Base-by-base conservation (phyloP, 1,284 basidiomycete genomes). In the Puccinia horiana region DNA sequence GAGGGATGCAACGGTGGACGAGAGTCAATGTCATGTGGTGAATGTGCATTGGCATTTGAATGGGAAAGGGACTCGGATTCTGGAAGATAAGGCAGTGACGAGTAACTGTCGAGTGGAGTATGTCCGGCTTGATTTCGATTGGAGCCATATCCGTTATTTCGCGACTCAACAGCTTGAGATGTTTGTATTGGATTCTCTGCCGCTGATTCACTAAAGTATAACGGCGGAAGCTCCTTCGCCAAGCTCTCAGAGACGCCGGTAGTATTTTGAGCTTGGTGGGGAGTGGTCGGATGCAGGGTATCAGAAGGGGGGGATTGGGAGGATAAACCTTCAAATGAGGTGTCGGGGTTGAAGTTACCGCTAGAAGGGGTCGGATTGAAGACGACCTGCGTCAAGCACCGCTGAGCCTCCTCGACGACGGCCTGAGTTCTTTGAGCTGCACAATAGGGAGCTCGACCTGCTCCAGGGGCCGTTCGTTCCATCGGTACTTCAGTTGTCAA, bases 401-500 rank as follows among this genome's bases (percentile, higher is more conserved):
- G 65, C 40, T 81, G 78, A 56, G 78, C 78, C 58, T 81, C 78
- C n/a, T 81, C 78, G n/a, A 81, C 47, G 29, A 81, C 70, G n/a
- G 56, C 37, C 23, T 72, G 69, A 42, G 78, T 81, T n/a, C 47
- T 81, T 16, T 29, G 47, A 0, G 72, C 56, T 35, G 44, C 49
- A 47, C 84, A 84, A 65, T 86, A 86, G 54, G 83, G 83, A 0
- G 82, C 73, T 11, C 85, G 82, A 20, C 74, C 81, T 11, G 81
- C 63, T 0, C 85, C 86, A 0, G 85, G 84, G 47, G 84, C 76
- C 8, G 85, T 86, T 37, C 76, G 70, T 35, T 85, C 84, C 3
- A 80, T 80, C 23, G 85, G 84, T 5, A 86, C 83, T 83, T 86
- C 84, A 61, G 84, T 84, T 9, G 85, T 82, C 49, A 86, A 83